phyloP scores from a whole-genome alignment of 1,284 basidiomycete genomes.

The Cryptococcus maquisensis region DNA sequence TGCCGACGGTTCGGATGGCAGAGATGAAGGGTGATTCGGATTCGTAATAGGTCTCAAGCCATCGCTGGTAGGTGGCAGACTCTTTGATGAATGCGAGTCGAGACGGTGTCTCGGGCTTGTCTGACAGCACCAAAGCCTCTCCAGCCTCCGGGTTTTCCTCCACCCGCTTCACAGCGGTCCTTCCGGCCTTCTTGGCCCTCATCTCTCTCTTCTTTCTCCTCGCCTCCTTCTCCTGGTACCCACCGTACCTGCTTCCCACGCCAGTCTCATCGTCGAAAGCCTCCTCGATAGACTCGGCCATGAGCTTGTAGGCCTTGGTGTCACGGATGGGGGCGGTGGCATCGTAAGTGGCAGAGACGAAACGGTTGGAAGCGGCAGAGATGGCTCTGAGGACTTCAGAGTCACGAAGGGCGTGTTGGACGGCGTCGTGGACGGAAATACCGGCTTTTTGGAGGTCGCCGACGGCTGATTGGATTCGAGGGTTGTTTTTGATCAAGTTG shows the following conservation, averaged over 20 bases:
- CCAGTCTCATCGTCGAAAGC: constrained; percentile 79
- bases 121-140: constrained; percentile 73
- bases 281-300: constrained; percentile 84
- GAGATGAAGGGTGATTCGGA: constrained; percentile 88
- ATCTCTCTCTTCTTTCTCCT: constrained; percentile 68
- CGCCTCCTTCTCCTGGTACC: constrained; percentile 88
- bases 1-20: constrained; percentile 74
- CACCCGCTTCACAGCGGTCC: constrained; percentile 54
- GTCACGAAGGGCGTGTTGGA: constrained; percentile 86
- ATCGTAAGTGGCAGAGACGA: constrained; percentile 67
- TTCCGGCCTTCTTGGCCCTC: constrained; percentile 76
- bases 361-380: constrained; percentile 69
- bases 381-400: constrained; percentile 77
- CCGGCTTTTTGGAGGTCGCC: constrained; percentile 85
- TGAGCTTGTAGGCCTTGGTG: constrained; percentile 87
- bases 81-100: constrained; percentile 55
- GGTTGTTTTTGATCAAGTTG: constrained; percentile 95
- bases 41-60: constrained; percentile 74
- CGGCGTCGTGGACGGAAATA: constrained; percentile 88
- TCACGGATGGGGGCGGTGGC: constrained; percentile 92
- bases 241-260: constrained; percentile 71
- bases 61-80: constrained; percentile 55
- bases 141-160: constrained; percentile 81
- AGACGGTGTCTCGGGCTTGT: constrained; percentile 49
- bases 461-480: constrained; percentile 80